phyloP scores from a whole-genome alignment of 2,329 filamentous ascomycete genomes.

The Colletotrichum orchidophilum region DNA sequence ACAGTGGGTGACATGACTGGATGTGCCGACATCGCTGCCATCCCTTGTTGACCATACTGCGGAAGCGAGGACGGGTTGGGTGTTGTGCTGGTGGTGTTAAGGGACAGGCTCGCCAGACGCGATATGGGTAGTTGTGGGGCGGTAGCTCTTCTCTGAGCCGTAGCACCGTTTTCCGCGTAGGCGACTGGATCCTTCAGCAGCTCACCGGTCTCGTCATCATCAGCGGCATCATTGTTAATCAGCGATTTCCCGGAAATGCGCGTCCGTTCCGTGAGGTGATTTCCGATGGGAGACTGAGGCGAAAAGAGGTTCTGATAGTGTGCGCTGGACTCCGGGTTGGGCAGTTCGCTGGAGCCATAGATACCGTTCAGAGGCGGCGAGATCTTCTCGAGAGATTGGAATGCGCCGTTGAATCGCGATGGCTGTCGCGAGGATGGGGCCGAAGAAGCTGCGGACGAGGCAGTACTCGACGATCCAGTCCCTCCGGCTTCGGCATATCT shows the following conservation, averaged over 20 bases:
- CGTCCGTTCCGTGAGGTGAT: conserved; percentile 69
- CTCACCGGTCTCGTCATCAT: conserved; percentile 76
- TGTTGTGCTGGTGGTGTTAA: conserved; percentile 74
- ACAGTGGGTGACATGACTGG: conserved; percentile 66
- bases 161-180: conserved; percentile 74
- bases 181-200: conserved; percentile 78
- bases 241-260: conserved; percentile 74
- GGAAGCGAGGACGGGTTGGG: conserved; percentile 62
- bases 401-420: conserved; percentile 67
- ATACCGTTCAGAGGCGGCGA: conserved; percentile 67
- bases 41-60: conserved; percentile 48
- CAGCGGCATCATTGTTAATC: conserved; percentile 71
- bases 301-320: conserved; percentile 74
- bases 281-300: conserved; percentile 77
- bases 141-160: conserved; percentile 70
- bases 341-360: conserved; percentile 65
- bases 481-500: conserved; percentile 38
- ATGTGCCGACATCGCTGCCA: conserved; percentile 47
- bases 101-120: conserved; percentile 74
- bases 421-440: conserved; percentile 61
- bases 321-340: conserved; percentile 62
- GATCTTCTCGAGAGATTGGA: conserved; percentile 69
- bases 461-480: conserved; percentile 40
- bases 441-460: conserved; percentile 53
- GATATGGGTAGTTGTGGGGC: conserved; percentile 76